A percentile compares a stretch with the other conserved stretches of the same genome.
Evolutionary conservation across 73 alveolate genomes (phyloP).

Genomic region (Halteria grandinella): DNA sequence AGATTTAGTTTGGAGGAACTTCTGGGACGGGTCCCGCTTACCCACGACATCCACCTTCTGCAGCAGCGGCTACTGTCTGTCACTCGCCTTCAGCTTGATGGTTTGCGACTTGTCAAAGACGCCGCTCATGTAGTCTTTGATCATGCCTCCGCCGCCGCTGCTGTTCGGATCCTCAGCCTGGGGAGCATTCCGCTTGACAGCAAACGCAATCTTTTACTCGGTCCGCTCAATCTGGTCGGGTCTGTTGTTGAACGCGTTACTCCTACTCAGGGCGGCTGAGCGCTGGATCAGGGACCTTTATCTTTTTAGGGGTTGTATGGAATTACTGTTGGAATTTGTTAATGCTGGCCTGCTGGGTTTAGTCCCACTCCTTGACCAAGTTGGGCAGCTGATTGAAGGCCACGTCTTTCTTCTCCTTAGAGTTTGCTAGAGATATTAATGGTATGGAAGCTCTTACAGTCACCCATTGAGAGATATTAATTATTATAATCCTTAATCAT

Average conservation of each 20-base stretch:
- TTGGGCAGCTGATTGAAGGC: slow-evolving; percentile 31
- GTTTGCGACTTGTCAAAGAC: slow-evolving; percentile 16
- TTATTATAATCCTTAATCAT: neutral
- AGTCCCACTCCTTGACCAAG: slow-evolving; percentile 21
- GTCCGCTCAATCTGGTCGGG: no score
- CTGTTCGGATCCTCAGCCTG: slow-evolving; percentile 6
- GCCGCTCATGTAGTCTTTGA: neutral
- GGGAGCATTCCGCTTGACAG: no score
- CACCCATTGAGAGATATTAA: slow-evolving; percentile 11
- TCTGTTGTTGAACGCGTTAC: no score
- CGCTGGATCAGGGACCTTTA: no score
- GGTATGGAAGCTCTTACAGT: neutral
- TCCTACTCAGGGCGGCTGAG: no score
- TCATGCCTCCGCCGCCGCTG: slow-evolving; percentile 15
- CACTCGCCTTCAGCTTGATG: neutral
- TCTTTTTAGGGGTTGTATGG: no score
- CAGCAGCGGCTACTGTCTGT: no score
- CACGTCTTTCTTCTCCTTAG: slow-evolving; percentile 18
- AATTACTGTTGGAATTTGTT: slow-evolving; percentile 11
- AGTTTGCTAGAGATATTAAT: neutral
- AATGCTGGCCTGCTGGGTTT: slow-evolving; percentile 7
- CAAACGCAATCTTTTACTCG: no score
- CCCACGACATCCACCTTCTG: no score
- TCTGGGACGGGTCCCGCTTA: no score
- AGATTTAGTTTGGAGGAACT: no score